Evolutionary conservation across 345 rosid genomes (phyloP).

Genomic region (Populus euphratica): DNA sequence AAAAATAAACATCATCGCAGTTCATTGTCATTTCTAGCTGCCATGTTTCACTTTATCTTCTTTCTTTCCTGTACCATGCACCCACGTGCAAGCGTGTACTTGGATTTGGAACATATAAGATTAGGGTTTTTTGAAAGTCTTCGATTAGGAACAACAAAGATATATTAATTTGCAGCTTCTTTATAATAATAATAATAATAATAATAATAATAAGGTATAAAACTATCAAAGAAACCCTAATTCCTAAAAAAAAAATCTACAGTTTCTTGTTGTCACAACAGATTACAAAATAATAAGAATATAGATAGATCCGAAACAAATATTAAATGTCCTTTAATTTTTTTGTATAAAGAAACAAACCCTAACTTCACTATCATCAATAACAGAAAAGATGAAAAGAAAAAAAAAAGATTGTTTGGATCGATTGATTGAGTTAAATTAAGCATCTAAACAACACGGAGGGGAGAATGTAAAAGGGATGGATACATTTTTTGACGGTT

Average conservation of each 20-base stretch:
- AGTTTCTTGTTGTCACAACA: neutral
- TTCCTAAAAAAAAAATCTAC: neutral
- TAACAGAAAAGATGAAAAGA: neutral
- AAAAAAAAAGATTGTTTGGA: neutral
- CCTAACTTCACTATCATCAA: neutral
- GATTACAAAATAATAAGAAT: neutral
- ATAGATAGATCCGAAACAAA: neutral
- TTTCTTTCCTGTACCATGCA: no score
- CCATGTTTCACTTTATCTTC: neutral
- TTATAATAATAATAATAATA: neutral
- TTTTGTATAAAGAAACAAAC: neutral
- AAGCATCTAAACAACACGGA: neutral
- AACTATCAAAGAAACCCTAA: neutral
- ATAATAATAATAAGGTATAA: neutral
- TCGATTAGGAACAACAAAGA: neutral
- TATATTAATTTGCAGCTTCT: neutral
- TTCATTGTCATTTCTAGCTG: neutral
- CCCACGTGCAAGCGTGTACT: no score
- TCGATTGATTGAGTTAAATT: neutral
- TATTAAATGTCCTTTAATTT: neutral
- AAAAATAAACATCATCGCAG: neutral
- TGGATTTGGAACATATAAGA: neutral
- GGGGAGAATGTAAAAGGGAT: no score
- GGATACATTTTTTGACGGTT: slow-evolving; percentile 22
- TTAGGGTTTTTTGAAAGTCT: neutral